phyloP scores from a whole-genome alignment of 2,329 filamentous ascomycete species.

The Fusarium haematococcum region DNA sequence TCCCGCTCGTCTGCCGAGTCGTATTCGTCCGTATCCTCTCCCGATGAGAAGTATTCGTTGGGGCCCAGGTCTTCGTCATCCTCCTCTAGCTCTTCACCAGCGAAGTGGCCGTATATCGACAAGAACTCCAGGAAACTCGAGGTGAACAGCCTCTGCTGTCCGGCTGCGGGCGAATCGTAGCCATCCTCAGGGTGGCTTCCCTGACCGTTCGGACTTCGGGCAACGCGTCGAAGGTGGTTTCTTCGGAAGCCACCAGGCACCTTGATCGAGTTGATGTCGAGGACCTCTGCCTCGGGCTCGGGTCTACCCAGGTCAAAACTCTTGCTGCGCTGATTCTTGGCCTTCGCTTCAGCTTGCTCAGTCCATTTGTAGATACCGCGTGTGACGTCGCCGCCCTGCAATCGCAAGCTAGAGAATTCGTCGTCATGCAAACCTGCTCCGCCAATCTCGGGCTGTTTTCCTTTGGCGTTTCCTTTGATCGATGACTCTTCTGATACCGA shows the following conservation, averaged over 20 bases:
- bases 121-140: constrained; percentile 96
- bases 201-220: constrained; percentile 66
- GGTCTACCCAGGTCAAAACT: constrained; percentile 86
- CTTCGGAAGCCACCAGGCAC: constrained; percentile 93
- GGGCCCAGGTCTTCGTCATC: constrained; percentile 90
- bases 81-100: constrained; percentile 95
- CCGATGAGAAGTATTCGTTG: constrained; percentile 92
- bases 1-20: constrained; percentile 76
- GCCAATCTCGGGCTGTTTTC: constrained; percentile 62
- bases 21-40: constrained; percentile 73
- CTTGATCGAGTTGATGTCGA: constrained; percentile 91
- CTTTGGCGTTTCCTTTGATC: constrained; percentile 60
- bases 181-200: constrained; percentile 50
- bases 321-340: constrained; percentile 80
- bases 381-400: constrained; percentile 96
- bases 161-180: constrained; percentile 47
- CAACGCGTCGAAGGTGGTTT: constrained; percentile 85
- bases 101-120: constrained; percentile 96
- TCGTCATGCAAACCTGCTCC: constrained; percentile 68
- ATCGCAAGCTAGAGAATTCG: constrained; percentile 91
- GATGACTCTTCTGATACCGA: constrained; percentile 61
- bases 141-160: constrained; percentile 75
- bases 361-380: constrained; percentile 97
- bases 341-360: constrained; percentile 82
- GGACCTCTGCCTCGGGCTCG: constrained; percentile 80